Evolutionary conservation across 768 basidiomycete genomes (phyloP), one percentile per base, ranked within the genome.

Genomic region (Mycena rosella): DNA sequence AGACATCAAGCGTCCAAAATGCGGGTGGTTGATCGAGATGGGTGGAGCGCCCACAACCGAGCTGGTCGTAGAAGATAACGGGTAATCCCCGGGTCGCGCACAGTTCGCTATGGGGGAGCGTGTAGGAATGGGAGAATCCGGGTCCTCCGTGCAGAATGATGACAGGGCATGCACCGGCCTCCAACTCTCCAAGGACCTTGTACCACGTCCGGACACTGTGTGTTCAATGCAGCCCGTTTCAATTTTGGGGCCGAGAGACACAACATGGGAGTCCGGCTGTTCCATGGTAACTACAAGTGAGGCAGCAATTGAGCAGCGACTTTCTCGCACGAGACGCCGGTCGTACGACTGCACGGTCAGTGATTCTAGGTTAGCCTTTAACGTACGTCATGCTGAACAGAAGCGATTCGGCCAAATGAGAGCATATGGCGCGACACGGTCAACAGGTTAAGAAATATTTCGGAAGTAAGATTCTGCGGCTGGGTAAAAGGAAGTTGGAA

Each of bases 1-100:
- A 87, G 17, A 88, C 77, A 36, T 81, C 71, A 11, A 72, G 57
- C 13, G 78, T 82, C 84, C 85, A 86, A 73, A 88, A 87, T 17
- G 80, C 78, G 24, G 76, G 78, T 3, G 73, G 76, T 62, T 81
- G 83, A 72, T 86, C 82, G 17, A 71, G 79, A 30, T 86, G 86
- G 20, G 85, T 82, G 24, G 86, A 87, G n/a, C 69, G 69, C 14
- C 85, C 85, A 68, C 78, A 79, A 7, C 86, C 86, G 38, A 88
- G 63, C 68, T 87, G 87, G 67, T 87, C 85, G 74, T 87, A 87
- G 54, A 85, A 76, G 38, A 88, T 73, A 55, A 87, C 78, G 22
- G 86, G 83, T 62, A 79, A 81, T 36, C 66, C 58, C 59, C 73
- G 56, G 17, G 70, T 54, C 27, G 60, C 63, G 55, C 34, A 62